Base-by-base conservation (phyloP, 805 yeast species). In the Helenozyma rhizophorensis region DNA sequence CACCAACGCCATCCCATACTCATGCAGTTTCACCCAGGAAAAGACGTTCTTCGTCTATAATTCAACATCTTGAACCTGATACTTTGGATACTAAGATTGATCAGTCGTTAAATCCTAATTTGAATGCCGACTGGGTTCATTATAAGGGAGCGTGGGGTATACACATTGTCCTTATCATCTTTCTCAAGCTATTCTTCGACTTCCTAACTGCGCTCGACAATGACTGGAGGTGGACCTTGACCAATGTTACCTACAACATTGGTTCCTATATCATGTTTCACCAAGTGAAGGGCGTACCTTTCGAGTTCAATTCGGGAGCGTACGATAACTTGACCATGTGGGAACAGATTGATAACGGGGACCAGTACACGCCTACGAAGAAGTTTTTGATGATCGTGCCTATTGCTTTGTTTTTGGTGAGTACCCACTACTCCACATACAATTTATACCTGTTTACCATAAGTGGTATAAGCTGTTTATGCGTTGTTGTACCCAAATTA, bases 261-360 rank as follows among this genome's bases (percentile, higher is more conserved):
- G 97, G 97, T 4, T 80, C 94, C 1, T 93, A 88, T 57, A 77
- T 90, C 41, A 93, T 90, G 97, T 93, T 90, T 57, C 98, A 90
- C 59, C 82, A 85, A 56, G 86, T 93, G 27, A 93, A 90, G 52
- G 98, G 98, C 23, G 88, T 95, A 2, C 98, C 98, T 0, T 93
- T 90, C 55, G 98, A 93, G 50, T 89, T 90, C 66, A 93, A 89
- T 54, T 81, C 84, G 25, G 98, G 98, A 26, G 97, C 97, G 0
- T 93, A 83, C 60, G 98, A 90, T 56, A 81, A 86, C 52, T 70
- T 90, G 46, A 93, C 96, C 14, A 87, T 90, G 97, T 90, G 98
- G 98, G 98, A 90, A 61, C 98, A 90, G 61, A 81, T 83, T 38
- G 94, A 85, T 58, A 80, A 89, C 51, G 98, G 97, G 38, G 97